Evolutionary conservation across 257 asterid species (phyloP), one percentile per base, ranked within the genome.

Genomic region (Solanum paucissectum): DNA sequence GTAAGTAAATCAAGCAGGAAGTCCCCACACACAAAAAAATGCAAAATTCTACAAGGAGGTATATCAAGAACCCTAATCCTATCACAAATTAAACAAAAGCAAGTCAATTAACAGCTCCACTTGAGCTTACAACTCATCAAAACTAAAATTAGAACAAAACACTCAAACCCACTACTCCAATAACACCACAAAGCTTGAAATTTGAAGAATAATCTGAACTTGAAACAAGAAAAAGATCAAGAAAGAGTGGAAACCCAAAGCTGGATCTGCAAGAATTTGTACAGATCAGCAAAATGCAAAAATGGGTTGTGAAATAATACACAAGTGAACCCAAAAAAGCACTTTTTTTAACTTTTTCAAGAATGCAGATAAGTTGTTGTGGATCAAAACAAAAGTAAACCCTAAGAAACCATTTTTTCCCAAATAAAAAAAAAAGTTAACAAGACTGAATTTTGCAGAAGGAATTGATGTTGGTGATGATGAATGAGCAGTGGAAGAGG

Each of bases 381-480:
- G 85, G 85, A 81, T 81, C 85, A 81, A 81, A 27, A 81, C n/a
- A 25, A 58, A 46, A 86, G 77, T 74, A 86, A 69, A 86, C 88
- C 83, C 82, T 40, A 34, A 86, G 68, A n/a, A 33, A 49, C 82
- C 25, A 49, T 71, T 66, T 62, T 62, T 12, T 23, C 27, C 42
- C 2, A 29, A 38, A 2, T 38, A 64, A 14, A n/a, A 42, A 9
- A 36, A 38, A 12, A 33, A 55, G n/a, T 18, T 14, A 64, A 62
- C 29, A 29, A 68, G 5, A 66, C 40, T 58, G 87, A 37, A 85
- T 25, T 55, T 25, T 38, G 58, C 13, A 25, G 88, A 12, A 76
- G 34, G 16, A 42, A 32, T 18, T 66, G 92, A 86, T 90, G 88
- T 87, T 91, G 64, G 73, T 89, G 89, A 90, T 90, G 58, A 81